These are phyloP conservation scores for Cryptococcus sp. DNA, from an alignment of 1,284 basidiomycete species.

Conservation along the genomic window DNA sequence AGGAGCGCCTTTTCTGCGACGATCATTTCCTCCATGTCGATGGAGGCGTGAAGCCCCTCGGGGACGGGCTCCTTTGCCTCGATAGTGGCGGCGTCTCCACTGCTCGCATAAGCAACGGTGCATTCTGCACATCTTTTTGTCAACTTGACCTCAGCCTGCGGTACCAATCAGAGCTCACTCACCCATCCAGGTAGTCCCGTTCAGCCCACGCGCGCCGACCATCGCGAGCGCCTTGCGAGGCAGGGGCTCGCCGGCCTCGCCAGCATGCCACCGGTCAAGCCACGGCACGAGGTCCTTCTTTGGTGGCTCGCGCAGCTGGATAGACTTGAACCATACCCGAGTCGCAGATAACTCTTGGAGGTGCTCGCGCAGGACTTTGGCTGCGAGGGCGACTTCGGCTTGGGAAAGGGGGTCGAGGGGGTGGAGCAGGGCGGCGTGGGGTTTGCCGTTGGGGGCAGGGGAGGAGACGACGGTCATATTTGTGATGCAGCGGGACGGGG, in stretches of 20 bases:
- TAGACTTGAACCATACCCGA: slow-evolving; percentile 33
- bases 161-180: background rate
- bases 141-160: background rate
- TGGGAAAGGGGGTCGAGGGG: slow-evolving; percentile 50
- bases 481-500: too few species aligned
- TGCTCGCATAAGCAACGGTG: too few species aligned
- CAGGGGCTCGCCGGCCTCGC: slow-evolving; percentile 2
- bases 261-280: slow-evolving; percentile 9
- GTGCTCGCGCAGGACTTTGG: slow-evolving; percentile 15
- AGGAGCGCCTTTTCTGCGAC: slow-evolving; percentile 31
- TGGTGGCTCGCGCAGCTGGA: slow-evolving; percentile 30
- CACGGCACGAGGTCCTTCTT: slow-evolving; percentile 32
- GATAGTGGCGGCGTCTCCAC: too few species aligned
- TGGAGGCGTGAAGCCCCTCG: slow-evolving; percentile 15
- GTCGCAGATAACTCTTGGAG: slow-evolving; percentile 9
- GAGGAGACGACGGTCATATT: too few species aligned
- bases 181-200: background rate
- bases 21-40: slow-evolving; percentile 35
- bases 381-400: slow-evolving; percentile 33
- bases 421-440: slow-evolving; percentile 21
- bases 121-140: background rate
- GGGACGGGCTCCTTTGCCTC: background rate
- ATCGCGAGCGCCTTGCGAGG: background rate
- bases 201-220: background rate
- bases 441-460: too few species aligned